phyloP scores from a whole-genome alignment of 331 rosid genomes.

The Malus hybrid region DNA sequence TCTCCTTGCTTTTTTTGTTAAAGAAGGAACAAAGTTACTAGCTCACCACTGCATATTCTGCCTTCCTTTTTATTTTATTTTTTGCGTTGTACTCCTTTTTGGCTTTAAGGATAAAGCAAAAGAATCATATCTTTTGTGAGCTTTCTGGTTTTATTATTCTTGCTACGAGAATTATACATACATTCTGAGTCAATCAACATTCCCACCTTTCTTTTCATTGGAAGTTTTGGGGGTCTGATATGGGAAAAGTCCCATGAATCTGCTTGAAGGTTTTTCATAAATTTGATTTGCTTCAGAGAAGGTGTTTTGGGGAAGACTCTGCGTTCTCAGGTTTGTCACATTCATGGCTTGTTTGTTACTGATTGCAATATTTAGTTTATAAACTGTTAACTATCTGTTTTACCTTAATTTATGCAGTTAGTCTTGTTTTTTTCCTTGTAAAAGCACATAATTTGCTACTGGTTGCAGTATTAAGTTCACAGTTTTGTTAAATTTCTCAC shows the following conservation, averaged over 20 bases:
- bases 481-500: too few relatives aligned
- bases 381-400: neutral
- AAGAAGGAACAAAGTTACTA: constrained; percentile 10
- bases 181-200: neutral
- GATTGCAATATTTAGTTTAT: neutral
- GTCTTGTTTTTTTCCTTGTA: neutral
- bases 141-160: too few relatives aligned
- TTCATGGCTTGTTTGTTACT: neutral
- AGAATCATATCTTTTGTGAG: neutral
- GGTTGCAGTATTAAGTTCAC: too few relatives aligned
- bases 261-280: neutral
- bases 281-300: neutral
- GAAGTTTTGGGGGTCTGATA: constrained; percentile 11
- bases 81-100: constrained; percentile 10
- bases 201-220: constrained; percentile 6
- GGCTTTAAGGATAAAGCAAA: constrained; percentile 14
- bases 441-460: neutral
- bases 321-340: constrained; percentile 25
- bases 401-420: neutral
- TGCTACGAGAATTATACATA: too few relatives aligned
- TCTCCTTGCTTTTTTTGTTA: constrained; percentile 15
- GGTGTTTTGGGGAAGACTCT: neutral
- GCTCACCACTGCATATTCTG: too few relatives aligned
- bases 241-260: constrained; percentile 17
- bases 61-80: neutral